Evolutionary conservation across 2,329 filamentous ascomycete species (phyloP).

Genomic region (Thelonectria rubi): DNA sequence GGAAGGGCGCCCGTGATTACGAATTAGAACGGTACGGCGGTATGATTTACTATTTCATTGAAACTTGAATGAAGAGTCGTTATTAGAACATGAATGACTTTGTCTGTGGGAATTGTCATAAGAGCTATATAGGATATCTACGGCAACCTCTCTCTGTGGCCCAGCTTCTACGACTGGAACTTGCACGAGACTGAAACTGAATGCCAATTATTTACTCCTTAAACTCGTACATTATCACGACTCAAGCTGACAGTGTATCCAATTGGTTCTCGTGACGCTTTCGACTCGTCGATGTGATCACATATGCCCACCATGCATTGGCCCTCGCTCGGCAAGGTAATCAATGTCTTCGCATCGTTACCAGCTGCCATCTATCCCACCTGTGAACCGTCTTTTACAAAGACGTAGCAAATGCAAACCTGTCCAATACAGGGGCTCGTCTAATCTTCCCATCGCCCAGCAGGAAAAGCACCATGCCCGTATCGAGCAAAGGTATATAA

Average conservation of each 20-base stretch:
- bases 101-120: not conserved
- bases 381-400: no score
- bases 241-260: no score
- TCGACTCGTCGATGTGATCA: no score
- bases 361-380: not conserved
- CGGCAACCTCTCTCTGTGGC: no score
- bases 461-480: not conserved
- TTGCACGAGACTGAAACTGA: no score
- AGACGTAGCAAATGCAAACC: not conserved
- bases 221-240: no score
- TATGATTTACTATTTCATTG: not conserved
- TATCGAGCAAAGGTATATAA: conserved; percentile 13
- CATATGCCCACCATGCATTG: no score
- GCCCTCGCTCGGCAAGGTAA: no score
- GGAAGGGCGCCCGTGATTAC: conserved; percentile 56
- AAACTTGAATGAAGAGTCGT: not conserved
- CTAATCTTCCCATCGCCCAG: conserved; percentile 8
- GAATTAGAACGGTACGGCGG: conserved; percentile 42
- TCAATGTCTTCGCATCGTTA: not conserved
- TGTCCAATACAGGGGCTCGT: conserved; percentile 1
- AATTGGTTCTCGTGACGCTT: no score
- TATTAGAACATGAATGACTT: not conserved
- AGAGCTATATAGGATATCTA: no score
- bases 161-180: no score
- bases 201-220: no score